A percentile compares a stretch with the other conserved stretches of the same genome.
Evolutionary conservation across 139 green algal genomes (phyloP).

Genomic region (Edaphochlamys debaryana): DNA sequence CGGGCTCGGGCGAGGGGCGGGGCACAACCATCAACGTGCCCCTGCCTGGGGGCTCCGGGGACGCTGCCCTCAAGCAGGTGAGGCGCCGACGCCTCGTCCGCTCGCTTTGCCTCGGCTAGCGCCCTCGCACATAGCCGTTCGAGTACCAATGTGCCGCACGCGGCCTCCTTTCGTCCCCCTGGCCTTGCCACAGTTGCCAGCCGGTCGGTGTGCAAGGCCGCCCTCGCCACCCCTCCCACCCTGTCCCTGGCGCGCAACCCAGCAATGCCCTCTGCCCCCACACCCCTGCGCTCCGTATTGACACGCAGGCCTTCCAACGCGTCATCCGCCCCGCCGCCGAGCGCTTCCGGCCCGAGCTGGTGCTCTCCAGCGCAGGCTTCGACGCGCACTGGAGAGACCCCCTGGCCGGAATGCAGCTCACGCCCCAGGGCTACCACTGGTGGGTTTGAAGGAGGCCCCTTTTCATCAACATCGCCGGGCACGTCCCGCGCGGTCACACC

Average conservation of each 20-base stretch:
- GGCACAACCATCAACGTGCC: slow-evolving; percentile 87
- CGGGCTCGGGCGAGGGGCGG: slow-evolving; percentile 72
- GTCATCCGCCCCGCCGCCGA: slow-evolving; percentile 78
- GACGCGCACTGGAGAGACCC: slow-evolving; percentile 92
- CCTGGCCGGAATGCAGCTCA: slow-evolving; percentile 82
- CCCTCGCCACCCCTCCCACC: no score
- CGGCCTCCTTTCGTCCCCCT: no score
- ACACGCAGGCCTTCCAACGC: neutral
- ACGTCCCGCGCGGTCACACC: no score
- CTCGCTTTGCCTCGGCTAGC: no score
- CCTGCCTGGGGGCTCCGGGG: slow-evolving; percentile 71
- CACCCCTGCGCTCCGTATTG: no score
- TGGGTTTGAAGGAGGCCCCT: neutral
- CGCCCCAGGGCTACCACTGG: slow-evolving; percentile 78
- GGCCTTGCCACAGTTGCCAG: no score
- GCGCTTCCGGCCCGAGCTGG: slow-evolving; percentile 86
- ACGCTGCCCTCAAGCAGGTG: slow-evolving; percentile 67
- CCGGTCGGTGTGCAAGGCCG: no score
- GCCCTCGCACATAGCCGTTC: no score
- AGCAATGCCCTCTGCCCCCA: no score
- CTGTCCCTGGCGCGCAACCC: no score
- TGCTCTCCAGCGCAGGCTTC: slow-evolving; percentile 89
- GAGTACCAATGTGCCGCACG: no score
- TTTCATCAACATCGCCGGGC: no score
- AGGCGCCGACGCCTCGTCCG: neutral